Conservation (phyloP, 768 basidiomycete genomes). For the Pholiota microspora region DNA sequence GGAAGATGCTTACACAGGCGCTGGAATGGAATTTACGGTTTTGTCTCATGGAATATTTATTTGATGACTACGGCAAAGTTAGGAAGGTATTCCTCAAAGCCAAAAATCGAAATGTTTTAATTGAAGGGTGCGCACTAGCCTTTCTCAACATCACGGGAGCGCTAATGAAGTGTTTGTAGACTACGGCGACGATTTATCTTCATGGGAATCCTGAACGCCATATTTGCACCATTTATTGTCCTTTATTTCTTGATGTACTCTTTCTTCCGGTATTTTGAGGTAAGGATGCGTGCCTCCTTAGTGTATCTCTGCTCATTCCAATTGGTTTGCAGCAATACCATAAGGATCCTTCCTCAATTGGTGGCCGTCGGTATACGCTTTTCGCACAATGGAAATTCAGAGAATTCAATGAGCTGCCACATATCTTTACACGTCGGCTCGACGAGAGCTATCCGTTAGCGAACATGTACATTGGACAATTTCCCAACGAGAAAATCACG, state of each 20-base stretch:
- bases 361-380: slow-evolving; percentile 88
- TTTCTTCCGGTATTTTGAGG: slow-evolving; percentile 99
- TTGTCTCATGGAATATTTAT: slow-evolving; percentile 93
- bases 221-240: slow-evolving; percentile 96
- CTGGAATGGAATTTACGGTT: slow-evolving; percentile 98
- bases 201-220: slow-evolving; percentile 94
- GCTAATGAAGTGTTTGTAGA: slow-evolving; percentile 36
- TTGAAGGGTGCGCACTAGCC: slow-evolving; percentile 64
- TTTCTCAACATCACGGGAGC: too few species aligned
- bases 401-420: slow-evolving; percentile 97
- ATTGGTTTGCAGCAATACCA: slow-evolving; percentile 79
- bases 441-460: slow-evolving; percentile 88
- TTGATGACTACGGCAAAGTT: slow-evolving; percentile 87
- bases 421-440: slow-evolving; percentile 83
- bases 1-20: slow-evolving; percentile 80
- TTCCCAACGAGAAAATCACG: slow-evolving; percentile 92
- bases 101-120: slow-evolving; percentile 71
- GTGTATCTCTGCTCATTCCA: background rate
- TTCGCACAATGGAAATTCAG: slow-evolving; percentile 98
- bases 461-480: slow-evolving; percentile 96
- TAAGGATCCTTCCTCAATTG: slow-evolving; percentile 95
- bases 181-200: slow-evolving; percentile 87
- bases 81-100: slow-evolving; percentile 89
- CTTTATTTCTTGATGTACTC: slow-evolving; percentile 96
- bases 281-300: slow-evolving; percentile 23